Conservation (phyloP, 1,284 basidiomycete genomes). For the Ceratobasidium sp. region DNA sequence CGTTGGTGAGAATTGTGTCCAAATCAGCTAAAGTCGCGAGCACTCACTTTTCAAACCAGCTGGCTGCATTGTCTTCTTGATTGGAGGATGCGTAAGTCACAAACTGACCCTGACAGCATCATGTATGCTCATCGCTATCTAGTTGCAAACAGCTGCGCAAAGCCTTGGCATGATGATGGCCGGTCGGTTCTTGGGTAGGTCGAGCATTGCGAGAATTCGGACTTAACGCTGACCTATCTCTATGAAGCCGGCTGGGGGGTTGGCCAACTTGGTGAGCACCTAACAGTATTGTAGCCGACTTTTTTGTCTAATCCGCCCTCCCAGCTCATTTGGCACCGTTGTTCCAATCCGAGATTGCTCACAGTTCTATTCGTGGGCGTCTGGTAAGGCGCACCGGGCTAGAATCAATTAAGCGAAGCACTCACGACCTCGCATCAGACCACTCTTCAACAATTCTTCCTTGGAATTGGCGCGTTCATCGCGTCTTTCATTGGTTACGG, state of each 20-base stretch:
- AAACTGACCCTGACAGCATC: not conserved
- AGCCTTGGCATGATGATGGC: constrained; percentile 67
- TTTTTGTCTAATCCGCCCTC: constrained; percentile 58
- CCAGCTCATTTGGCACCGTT: constrained; percentile 65
- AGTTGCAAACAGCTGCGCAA: constrained; percentile 59
- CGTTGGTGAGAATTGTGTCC: constrained; percentile 45
- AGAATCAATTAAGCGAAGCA: not conserved
- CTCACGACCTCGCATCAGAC: constrained; percentile 49
- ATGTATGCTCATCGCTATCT: not conserved
- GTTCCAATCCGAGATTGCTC: constrained; percentile 65
- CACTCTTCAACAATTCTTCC: constrained; percentile 65
- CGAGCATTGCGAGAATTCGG: not conserved
- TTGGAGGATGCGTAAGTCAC: constrained; percentile 58
- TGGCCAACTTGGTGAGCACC: constrained; percentile 24
- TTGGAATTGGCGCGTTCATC: constrained; percentile 58
- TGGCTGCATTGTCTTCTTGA: constrained; percentile 55
- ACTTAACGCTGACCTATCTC: not conserved
- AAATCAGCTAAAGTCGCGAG: not conserved
- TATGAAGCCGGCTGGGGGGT: constrained; percentile 29
- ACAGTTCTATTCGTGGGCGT: constrained; percentile 66
- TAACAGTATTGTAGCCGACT: not conserved
- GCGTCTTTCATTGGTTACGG: constrained; percentile 56
- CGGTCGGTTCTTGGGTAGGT: constrained; percentile 65
- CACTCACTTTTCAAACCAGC: constrained; percentile 40
- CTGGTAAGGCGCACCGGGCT: constrained; percentile 48